Conservation (phyloP, 2,329 filamentous ascomycete species). For the Monosporascus sp. region DNA sequence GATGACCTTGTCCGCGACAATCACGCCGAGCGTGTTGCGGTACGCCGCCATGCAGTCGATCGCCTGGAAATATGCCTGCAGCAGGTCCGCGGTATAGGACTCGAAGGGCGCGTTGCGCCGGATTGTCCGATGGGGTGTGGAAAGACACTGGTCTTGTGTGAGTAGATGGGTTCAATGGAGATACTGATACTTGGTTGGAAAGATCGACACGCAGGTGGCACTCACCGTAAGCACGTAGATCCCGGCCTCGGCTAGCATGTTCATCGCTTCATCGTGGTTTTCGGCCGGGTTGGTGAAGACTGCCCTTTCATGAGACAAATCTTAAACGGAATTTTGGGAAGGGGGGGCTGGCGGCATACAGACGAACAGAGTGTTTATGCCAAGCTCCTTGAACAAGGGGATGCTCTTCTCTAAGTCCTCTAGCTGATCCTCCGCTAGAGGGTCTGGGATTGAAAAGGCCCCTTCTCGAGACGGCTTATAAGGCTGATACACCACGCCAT, state of each 20-base stretch:
- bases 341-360: constrained; percentile 7
- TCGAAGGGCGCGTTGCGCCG: neutral
- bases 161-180: neutral
- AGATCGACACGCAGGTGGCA: neutral
- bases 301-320: neutral
- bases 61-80: constrained; percentile 13
- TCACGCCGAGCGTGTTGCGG: constrained; percentile 22
- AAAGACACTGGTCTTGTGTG: no score
- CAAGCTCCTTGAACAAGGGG: constrained; percentile 19
- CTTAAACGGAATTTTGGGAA: neutral
- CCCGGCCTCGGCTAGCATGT: constrained; percentile 15
- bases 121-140: no score
- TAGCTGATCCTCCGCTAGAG: constrained; percentile 15
- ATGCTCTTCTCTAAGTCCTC: constrained; percentile 15
- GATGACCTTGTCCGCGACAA: constrained; percentile 17
- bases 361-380: constrained; percentile 21
- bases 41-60: constrained; percentile 22
- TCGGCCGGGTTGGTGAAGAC: constrained; percentile 12
- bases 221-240: constrained; percentile 24
- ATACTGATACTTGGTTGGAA: no score
- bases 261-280: constrained; percentile 17
- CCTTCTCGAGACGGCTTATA: neutral
- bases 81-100: constrained; percentile 12
- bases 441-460: constrained; percentile 4
- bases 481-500: constrained; percentile 16